Base-by-base conservation (phyloP, 2,329 filamentous ascomycete genomes). In the Byssothecium circinans region DNA sequence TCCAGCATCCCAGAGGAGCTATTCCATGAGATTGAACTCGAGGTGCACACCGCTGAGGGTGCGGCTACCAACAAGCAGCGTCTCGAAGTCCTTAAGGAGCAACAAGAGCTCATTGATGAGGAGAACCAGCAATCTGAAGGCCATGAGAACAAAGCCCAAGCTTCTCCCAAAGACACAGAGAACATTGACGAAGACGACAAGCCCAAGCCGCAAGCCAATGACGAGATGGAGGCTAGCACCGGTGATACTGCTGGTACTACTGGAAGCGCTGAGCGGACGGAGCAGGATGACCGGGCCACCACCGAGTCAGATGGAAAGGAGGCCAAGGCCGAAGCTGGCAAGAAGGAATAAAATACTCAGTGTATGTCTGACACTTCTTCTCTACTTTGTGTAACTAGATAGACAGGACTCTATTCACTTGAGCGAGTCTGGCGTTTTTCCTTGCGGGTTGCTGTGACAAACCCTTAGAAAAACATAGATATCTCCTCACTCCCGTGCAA, bases 11-110 rank as follows among this genome's bases (percentile, higher is more conserved):
- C 94, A 2, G 94, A 99, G 74, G 94, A 99, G 73, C 81, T 99
- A 33, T 99, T 95, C 88, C 94, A 99, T 79, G 94, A 99, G 78
- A 96, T 99, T 55, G 94, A 97, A 75, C 87, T 99, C 25, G 94
- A 99, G 76, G 91, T 99, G 8, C 90, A 96, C 80, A 95, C 87
- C 52, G 91, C 92, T 40, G 94, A 99, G 75, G 94, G 94, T 52
- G 92, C 91, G 10, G 94, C 94, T 19, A 99, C 94, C 57, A 99
- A 99, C 83, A 96, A 95, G 81, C 94, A 97, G 79, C 88, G 94
- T 70, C 87, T 99, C 34, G 94, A 99, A 78, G 94, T 99, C 14
- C 82, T 99, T 68, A 95, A 91, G 81, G 94, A 99, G 78, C 94
- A 99, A 78, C 89, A 99, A 72, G 94, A 96, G 70, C 84, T 99